phyloP scores from a whole-genome alignment of 192 early-diverging fungal species.

The Backusella psychrophila region DNA sequence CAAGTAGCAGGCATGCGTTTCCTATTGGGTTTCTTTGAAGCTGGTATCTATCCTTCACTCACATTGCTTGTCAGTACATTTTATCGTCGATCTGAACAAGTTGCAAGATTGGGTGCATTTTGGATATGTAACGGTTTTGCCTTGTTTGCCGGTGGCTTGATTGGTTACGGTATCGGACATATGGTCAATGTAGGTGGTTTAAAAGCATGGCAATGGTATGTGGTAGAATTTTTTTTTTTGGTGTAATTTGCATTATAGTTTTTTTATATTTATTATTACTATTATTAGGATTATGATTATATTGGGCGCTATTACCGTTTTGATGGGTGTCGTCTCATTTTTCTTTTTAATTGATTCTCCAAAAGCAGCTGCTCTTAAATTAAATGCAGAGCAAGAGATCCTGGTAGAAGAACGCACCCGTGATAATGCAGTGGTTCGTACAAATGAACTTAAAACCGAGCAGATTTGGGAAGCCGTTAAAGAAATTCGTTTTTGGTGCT shows the following conservation, averaged over 20 bases:
- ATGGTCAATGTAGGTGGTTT: conserved; percentile 13
- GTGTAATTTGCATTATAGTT: conserved; percentile 1
- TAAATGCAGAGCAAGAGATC: conserved; percentile 20
- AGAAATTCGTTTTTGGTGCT: conserved; percentile 14
- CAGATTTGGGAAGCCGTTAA: conserved; percentile 16
- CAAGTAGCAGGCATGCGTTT: conserved; percentile 26
- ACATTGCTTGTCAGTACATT: conserved; percentile 19
- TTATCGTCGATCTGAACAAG: conserved; percentile 24
- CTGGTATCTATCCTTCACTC: conserved; percentile 18
- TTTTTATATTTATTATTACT: not conserved
- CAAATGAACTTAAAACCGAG: conserved; percentile 14
- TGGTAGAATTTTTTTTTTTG: not conserved
- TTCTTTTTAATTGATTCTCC: conserved; percentile 30
- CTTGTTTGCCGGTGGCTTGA: conserved; percentile 2
- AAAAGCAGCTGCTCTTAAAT: not conserved
- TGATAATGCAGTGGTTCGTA: conserved; percentile 17
- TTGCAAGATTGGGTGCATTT: conserved; percentile 5
- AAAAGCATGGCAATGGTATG: conserved; percentile 31
- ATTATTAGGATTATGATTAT: conserved; percentile 28
- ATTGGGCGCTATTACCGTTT: conserved; percentile 15
- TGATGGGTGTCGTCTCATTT: conserved; percentile 21
- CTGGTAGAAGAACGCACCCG: conserved; percentile 22
- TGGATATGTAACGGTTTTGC: conserved; percentile 15
- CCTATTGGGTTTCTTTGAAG: conserved; percentile 26
- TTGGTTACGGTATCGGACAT: conserved; percentile 19